phyloP scores from a whole-genome alignment of 768 basidiomycete genomes.

The Termitomyces sp. region DNA sequence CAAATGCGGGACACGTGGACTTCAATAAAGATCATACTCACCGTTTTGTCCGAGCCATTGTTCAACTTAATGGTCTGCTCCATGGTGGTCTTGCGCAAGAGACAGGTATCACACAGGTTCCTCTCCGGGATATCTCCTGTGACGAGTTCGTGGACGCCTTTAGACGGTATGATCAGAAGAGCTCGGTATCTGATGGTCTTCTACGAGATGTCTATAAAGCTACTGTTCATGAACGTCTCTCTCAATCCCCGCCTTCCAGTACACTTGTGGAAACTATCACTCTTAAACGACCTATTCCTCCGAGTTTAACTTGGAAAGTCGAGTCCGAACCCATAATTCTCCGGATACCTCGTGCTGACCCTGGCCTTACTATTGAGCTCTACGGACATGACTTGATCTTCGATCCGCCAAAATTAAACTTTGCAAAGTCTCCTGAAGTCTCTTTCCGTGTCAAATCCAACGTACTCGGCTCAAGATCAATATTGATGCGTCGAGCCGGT shows the following conservation, averaged over 20 bases:
- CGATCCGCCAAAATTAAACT: slow-evolving; percentile 80
- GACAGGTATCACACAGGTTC: slow-evolving; percentile 47
- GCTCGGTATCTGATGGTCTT: slow-evolving; percentile 66
- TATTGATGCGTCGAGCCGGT: slow-evolving; percentile 81
- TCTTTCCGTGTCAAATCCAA: slow-evolving; percentile 91
- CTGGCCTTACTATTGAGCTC: slow-evolving; percentile 76
- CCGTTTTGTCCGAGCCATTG: slow-evolving; percentile 72
- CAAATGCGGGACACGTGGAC: slow-evolving; percentile 70
- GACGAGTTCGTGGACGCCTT: slow-evolving; percentile 85
- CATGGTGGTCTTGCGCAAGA: slow-evolving; percentile 69
- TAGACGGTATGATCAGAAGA: slow-evolving; percentile 66
- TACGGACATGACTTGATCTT: slow-evolving; percentile 85
- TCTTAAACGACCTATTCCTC: slow-evolving; percentile 70
- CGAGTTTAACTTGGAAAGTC: slow-evolving; percentile 77
- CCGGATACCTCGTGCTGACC: slow-evolving; percentile 79
- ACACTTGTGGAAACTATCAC: slow-evolving; percentile 51
- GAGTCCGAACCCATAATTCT: slow-evolving; percentile 88
- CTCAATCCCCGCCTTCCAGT: slow-evolving; percentile 53
- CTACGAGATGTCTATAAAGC: slow-evolving; percentile 77
- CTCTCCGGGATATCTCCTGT: slow-evolving; percentile 53
- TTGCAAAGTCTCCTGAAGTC: slow-evolving; percentile 70
- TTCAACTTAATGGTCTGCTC: slow-evolving; percentile 84
- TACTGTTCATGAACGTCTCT: slow-evolving; percentile 64
- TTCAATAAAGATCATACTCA: slow-evolving; percentile 80
- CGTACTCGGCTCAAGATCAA: slow-evolving; percentile 73